phyloP scores from a whole-genome alignment of 306 rosid species.

The Vigna hirtella region DNA sequence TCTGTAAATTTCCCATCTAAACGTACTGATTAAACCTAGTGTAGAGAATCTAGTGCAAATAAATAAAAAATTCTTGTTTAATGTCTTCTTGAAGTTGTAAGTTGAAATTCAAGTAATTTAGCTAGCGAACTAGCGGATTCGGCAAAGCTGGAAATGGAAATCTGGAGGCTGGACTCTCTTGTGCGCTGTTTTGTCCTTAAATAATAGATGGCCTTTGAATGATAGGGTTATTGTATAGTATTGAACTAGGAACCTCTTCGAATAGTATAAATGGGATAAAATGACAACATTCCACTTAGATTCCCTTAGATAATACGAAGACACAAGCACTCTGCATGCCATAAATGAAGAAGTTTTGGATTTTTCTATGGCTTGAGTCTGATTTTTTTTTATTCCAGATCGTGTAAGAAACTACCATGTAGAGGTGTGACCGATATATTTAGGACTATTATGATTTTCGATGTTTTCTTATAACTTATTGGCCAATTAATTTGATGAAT shows the following conservation, averaged over 20 bases:
- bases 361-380: conserved; percentile 2
- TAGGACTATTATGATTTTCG: neutral
- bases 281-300: neutral
- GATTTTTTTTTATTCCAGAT: conserved; percentile 13
- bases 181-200: conserved; percentile 3
- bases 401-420: neutral
- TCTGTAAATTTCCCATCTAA: neutral
- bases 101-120: conserved; percentile 4
- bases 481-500: conserved; percentile 26
- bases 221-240: conserved; percentile 13
- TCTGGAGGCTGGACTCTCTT: conserved; percentile 6
- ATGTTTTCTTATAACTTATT: conserved; percentile 18
- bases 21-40: conserved; percentile 5
- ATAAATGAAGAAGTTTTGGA: neutral
- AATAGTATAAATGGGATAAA: conserved; percentile 14
- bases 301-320: conserved; percentile 22
- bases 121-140: neutral
- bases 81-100: conserved; percentile 6
- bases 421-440: conserved; percentile 20
- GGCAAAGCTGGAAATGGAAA: conserved; percentile 31
- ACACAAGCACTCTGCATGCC: neutral
- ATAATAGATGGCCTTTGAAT: neutral
- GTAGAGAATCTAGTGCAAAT: neutral
- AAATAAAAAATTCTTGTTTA: neutral
- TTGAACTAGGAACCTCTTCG: conserved; percentile 21